A percentile compares a stretch with the other conserved stretches of the same genome.
Evolutionary conservation across 148 eudicot genomes (phyloP).

Genomic region (Rhododendron kiyosumense): DNA sequence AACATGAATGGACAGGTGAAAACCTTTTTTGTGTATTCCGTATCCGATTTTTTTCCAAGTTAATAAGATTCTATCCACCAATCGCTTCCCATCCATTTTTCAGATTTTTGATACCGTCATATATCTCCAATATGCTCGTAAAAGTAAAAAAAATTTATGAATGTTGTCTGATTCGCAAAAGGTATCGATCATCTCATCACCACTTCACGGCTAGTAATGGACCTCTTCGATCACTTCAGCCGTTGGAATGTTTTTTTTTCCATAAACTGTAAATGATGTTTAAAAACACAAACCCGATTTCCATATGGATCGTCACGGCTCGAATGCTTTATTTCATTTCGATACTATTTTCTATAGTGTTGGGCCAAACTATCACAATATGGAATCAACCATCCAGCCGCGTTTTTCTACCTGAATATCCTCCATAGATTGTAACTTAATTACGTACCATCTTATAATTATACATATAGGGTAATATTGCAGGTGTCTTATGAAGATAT

Average conservation of each 20-base stretch:
- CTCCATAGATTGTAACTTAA: neutral
- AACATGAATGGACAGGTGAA: slow-evolving; percentile 52
- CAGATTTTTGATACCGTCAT: too few species aligned
- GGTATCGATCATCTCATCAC: neutral
- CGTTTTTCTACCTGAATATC: too few species aligned
- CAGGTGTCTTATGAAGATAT: slow-evolving; percentile 37
- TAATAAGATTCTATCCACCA: neutral
- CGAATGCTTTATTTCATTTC: too few species aligned
- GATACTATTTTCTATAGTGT: too few species aligned
- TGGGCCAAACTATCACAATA: too few species aligned
- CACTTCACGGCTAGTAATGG: too few species aligned
- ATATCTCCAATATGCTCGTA: neutral
- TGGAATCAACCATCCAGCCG: too few species aligned
- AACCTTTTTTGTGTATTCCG: neutral
- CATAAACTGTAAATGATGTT: too few species aligned
- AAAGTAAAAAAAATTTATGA: too few species aligned
- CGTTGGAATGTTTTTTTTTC: too few species aligned
- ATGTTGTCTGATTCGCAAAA: neutral
- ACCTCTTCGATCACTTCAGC: neutral
- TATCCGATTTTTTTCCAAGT: neutral
- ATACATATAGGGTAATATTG: neutral
- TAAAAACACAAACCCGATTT: too few species aligned
- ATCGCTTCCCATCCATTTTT: neutral
- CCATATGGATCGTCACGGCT: too few species aligned
- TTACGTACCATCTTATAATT: neutral